Evolutionary conservation across 2,329 filamentous ascomycete genomes (phyloP).

Genomic region (Xylariaceae sp.): DNA sequence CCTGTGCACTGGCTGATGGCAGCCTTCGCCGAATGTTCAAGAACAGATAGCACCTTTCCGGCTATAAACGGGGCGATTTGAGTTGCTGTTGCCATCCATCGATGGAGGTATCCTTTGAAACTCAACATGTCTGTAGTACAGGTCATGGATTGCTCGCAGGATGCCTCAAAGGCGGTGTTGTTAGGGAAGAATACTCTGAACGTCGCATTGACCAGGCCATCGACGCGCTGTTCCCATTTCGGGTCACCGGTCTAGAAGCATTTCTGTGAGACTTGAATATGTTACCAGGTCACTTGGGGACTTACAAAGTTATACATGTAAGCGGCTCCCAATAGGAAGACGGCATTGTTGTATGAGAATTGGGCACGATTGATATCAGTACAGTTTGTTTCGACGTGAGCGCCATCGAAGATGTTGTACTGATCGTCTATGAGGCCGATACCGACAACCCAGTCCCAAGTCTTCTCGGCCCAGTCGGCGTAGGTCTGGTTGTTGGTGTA

Average conservation of each 20-base stretch:
- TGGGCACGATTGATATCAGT: conserved; percentile 47
- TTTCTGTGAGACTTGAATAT: conserved; percentile 3
- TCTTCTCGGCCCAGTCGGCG: conserved; percentile 54
- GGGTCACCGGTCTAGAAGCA: conserved; percentile 33
- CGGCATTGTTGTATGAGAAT: conserved; percentile 53
- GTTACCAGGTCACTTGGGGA: neutral
- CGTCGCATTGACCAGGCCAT: conserved; percentile 44
- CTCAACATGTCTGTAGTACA: conserved; percentile 56
- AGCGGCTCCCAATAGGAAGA: conserved; percentile 43
- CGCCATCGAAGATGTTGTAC: conserved; percentile 49
- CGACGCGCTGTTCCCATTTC: conserved; percentile 45
- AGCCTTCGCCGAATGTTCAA: conserved; percentile 39
- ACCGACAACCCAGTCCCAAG: conserved; percentile 51
- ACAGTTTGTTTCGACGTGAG: conserved; percentile 43
- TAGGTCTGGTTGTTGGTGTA: conserved; percentile 64
- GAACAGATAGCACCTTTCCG: conserved; percentile 34
- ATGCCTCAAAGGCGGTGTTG: conserved; percentile 48
- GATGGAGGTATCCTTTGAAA: conserved; percentile 57
- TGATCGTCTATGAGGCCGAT: conserved; percentile 45
- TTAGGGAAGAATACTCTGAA: conserved; percentile 48
- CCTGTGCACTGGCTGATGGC: conserved; percentile 38
- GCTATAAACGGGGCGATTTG: conserved; percentile 40
- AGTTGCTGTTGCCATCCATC: conserved; percentile 45
- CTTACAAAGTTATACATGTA: conserved; percentile 43
- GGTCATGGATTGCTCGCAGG: conserved; percentile 47